Conservation (phyloP, 768 basidiomycete species). For the Postia placenta region DNA sequence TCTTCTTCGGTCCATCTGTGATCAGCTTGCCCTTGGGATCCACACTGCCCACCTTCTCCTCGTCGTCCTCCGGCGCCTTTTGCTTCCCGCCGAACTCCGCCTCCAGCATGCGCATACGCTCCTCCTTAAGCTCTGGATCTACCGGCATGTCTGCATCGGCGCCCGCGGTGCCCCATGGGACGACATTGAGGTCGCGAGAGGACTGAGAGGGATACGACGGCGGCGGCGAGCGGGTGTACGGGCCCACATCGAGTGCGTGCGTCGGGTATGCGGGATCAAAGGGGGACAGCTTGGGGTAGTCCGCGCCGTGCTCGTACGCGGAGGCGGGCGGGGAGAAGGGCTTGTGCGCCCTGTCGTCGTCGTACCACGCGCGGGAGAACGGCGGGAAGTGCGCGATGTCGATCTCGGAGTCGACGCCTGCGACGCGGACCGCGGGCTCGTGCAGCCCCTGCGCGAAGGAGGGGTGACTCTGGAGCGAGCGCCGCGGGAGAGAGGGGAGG, state of each 20-base stretch:
- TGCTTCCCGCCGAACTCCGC: slow-evolving; percentile 50
- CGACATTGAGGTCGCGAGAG: slow-evolving; percentile 27
- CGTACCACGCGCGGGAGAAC: slow-evolving; percentile 62
- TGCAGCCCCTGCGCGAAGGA: slow-evolving; percentile 6
- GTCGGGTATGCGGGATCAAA: slow-evolving; percentile 31
- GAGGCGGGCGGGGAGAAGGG: slow-evolving; percentile 4
- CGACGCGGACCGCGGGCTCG: slow-evolving; percentile 8
- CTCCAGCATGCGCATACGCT: slow-evolving; percentile 66
- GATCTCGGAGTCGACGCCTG: slow-evolving; percentile 35
- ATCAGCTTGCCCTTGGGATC: slow-evolving; percentile 52
- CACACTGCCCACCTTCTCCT: slow-evolving; percentile 51
- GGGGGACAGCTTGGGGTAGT: slow-evolving; percentile 19
- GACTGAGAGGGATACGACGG: slow-evolving; percentile 28
- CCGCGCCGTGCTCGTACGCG: slow-evolving; percentile 11
- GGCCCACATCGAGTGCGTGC: slow-evolving; percentile 23
- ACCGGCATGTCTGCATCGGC: slow-evolving; percentile 37
- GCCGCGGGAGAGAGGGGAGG: slow-evolving; percentile 28
- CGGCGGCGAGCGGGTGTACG: slow-evolving; percentile 22
- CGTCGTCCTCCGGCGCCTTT: slow-evolving; percentile 33
- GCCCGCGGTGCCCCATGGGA: slow-evolving; percentile 50
- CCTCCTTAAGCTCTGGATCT: slow-evolving; percentile 52
- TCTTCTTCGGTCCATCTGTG: slow-evolving; percentile 58
- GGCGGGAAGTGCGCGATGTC: slow-evolving; percentile 59
- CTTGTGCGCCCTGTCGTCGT: slow-evolving; percentile 19
- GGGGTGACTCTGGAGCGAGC: slow-evolving; percentile 17